Conservation (phyloP, 768 basidiomycete species). For the Leccinum sublutescens region DNA sequence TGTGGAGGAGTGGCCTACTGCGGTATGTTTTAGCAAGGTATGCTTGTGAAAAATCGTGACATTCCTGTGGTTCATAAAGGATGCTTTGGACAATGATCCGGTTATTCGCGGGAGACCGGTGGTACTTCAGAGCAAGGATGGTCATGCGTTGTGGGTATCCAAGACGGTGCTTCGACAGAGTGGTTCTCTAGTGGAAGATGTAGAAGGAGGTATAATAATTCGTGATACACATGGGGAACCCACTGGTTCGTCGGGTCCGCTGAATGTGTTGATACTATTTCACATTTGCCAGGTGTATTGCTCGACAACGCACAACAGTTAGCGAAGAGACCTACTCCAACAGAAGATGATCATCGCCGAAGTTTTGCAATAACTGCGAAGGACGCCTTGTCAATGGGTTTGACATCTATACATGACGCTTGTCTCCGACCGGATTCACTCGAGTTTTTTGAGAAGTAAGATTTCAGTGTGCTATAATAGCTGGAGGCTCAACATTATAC, state of each 20-base stretch:
- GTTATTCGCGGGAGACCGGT: constrained; percentile 68
- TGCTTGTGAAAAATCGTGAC: background rate
- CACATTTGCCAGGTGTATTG: constrained; percentile 53
- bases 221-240: constrained; percentile 65
- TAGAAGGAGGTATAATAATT: constrained; percentile 81
- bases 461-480: background rate
- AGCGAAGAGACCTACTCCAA: constrained; percentile 59
- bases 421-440: background rate
- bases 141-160: constrained; percentile 88
- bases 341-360: constrained; percentile 59
- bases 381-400: background rate
- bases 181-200: constrained; percentile 58
- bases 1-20: constrained; percentile 58
- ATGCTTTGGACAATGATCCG: constrained; percentile 69
- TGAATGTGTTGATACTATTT: constrained; percentile 4
- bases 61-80: constrained; percentile 39
- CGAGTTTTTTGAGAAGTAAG: background rate
- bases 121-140: constrained; percentile 81
- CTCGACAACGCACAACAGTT: constrained; percentile 87
- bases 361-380: constrained; percentile 53
- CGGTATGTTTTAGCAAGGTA: constrained; percentile 43
- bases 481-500: constrained; percentile 32
- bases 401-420: background rate
- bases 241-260: constrained; percentile 50
- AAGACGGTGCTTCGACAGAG: constrained; percentile 54